Base-by-base conservation (phyloP, 1,139 yeast species). In the Geotrichum klebahnii region DNA sequence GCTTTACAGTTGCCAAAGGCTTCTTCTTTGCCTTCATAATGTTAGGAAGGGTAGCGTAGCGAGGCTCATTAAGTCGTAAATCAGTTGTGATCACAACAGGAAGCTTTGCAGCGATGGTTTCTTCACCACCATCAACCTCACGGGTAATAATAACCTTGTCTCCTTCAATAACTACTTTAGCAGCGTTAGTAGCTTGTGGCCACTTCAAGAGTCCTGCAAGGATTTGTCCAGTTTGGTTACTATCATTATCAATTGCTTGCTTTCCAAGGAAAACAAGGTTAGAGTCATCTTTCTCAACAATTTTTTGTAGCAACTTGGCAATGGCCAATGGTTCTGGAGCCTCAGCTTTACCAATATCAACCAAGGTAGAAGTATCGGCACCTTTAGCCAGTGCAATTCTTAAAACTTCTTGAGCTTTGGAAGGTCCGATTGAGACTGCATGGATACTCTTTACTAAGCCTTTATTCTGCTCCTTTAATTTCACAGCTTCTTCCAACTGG, bases 1-100 rank as follows among this genome's bases (percentile, higher is more conserved):
- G 74, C 64, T 78, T 80, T 58, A 84, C 68, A 60, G 81, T 82
- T 59, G 79, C 84, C 67, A 90, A 75, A 6, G 96, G 96, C 76
- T 88, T 89, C 80, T 90, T 90, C 76, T 92, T 92, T 50, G 97
- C 98, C 75, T 92, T 92, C 98, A 92, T 92, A 71, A 89, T 80
- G 67, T 90, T 92, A 52, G 96, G 97, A 63, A 92, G 76, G 9
- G 95, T 81, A 16, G 95, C 96, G 65, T 88, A 92, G 61, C 97
- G 81, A 50, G 98, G 98, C 65, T 82, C 94, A 67, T 92, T 92
- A 62, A 92, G 78, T 69, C 98, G 84, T 61, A 92, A 76, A 67
- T 92, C 98, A 1, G 97, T 84, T 43, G 97, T 89, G 61, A 92
- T 79, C 53, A 92, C 78, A 74, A 90, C 66, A 41, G 98, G 98